Percentiles rank a stretch among this genome's conserved stretches.
These are phyloP conservation scores for Penicillium roqueforti DNA, from an alignment of 495 filamentous ascomycete species.

Conservation along the genomic window DNA sequence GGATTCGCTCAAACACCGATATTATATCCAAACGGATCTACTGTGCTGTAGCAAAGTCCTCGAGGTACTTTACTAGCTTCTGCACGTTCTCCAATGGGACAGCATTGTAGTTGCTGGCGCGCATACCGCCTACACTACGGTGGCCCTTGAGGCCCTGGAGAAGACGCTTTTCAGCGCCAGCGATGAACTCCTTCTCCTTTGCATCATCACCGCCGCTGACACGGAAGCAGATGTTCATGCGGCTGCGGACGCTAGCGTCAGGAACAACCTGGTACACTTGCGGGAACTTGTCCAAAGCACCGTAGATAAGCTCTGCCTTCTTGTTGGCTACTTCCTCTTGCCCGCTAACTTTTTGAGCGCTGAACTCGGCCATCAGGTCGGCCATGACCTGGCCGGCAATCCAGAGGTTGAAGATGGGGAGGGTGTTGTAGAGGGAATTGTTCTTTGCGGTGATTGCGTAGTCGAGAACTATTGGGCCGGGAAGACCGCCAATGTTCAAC, in stretches of 20 bases:
- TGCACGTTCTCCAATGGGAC: conserved; percentile 56
- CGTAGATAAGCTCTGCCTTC: conserved; percentile 74
- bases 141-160: conserved; percentile 78
- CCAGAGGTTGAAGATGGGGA: conserved; percentile 91
- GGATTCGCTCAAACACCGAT: conserved; percentile 10
- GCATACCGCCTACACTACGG: conserved; percentile 65
- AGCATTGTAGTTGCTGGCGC: conserved; percentile 55
- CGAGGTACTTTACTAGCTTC: conserved; percentile 57
- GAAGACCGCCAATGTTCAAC: conserved; percentile 58
- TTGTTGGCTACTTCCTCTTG: conserved; percentile 64
- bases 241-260: conserved; percentile 63
- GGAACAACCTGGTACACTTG: conserved; percentile 69
- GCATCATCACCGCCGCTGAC: conserved; percentile 53
- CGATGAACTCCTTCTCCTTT: conserved; percentile 72
- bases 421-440: conserved; percentile 89
- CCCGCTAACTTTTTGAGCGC: conserved; percentile 55
- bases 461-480: conserved; percentile 70
- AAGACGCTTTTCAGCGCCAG: conserved; percentile 49
- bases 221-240: conserved; percentile 93
- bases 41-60: conserved; percentile 48
- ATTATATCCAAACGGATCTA: conserved; percentile 12
- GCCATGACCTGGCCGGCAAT: conserved; percentile 81
- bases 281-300: conserved; percentile 65
- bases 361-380: conserved; percentile 54
- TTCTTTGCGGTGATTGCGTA: conserved; percentile 80